A percentile compares a stretch with the other conserved stretches of the same genome.
Conservation (phyloP, 257 asterid species). For the Capsicum pubescens region DNA sequence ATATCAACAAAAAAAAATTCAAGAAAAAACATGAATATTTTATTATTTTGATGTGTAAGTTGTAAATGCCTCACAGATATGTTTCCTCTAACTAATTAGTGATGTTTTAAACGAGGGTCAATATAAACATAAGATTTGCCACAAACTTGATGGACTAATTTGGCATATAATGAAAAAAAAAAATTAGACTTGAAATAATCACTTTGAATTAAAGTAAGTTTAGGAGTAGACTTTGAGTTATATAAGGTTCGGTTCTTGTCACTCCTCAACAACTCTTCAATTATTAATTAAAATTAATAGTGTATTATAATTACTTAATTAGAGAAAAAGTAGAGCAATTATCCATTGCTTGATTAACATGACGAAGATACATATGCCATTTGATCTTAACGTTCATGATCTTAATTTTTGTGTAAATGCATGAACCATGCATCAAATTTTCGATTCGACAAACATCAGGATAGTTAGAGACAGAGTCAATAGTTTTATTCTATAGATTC, state of each 20-base stretch:
- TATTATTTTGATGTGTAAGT: neutral
- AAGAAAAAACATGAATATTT: neutral
- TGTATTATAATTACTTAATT: neutral
- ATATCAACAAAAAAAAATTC: neutral
- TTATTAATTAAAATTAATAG: neutral
- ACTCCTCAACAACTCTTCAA: neutral
- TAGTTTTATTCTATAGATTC: too few species aligned
- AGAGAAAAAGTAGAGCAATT: too few species aligned
- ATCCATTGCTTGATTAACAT: too few species aligned
- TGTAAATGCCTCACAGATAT: too few species aligned
- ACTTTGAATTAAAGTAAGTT: neutral
- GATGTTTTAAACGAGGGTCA: neutral
- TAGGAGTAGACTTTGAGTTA: neutral
- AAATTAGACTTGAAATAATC: neutral
- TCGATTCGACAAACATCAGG: neutral
- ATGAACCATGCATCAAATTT: neutral
- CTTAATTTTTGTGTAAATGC: neutral
- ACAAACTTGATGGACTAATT: neutral
- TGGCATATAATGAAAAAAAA: neutral
- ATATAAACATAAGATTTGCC: too few species aligned
- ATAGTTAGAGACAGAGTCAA: neutral
- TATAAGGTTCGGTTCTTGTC: neutral
- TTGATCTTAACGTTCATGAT: neutral
- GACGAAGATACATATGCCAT: neutral
- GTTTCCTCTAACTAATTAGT: neutral